Evolutionary conservation across 768 basidiomycete genomes (phyloP), one percentile per base, ranked within the genome.

Genomic region (Leccinellum albellum): DNA sequence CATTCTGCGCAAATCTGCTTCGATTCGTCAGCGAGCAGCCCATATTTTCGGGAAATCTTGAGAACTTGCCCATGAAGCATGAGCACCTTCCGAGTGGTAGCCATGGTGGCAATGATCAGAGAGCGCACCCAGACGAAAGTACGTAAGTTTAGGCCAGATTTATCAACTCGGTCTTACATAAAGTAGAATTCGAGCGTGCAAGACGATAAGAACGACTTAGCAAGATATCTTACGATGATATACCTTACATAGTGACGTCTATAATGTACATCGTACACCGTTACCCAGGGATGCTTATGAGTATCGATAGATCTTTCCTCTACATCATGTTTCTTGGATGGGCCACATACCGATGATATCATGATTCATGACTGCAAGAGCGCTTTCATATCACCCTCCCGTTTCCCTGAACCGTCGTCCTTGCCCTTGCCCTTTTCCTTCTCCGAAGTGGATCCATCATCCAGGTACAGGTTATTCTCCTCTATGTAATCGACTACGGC

Each of bases 401-500:
- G 67, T 53, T 70, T 75, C n/a, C 68, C 71, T 32, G 47, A 42
- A 33, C 57, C 44, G 10, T 23, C 56, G 15, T 73, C 76, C 64
- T 62, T 72, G 17, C 68, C 77, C 54, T 74, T 76, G 28, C 69
- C 75, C 55, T 76, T 76, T 37, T 74, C 76, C 44, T 73, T 76
- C 54, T 72, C 73, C 5, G 51, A 62, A 44, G 33, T 54, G 5
- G 69, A 42, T 50, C 71, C 75, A 45, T 90, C 89, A 42, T 91
- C 89, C 59, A 79, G 77, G 64, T 91, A 91, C 61, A 91, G 76
- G 35, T 85, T 82, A 62, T 95, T 78, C 68, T 89, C 79, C 70
- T 94, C 88, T 74, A 98, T 99, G 70, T 99, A 99, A 61, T 94
- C 87, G 58, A 95, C 91, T 49, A 98, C 96, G 35, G 86, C 82